Base-by-base conservation (phyloP, 208 protist genomes). In the Crithidia bombi region DNA sequence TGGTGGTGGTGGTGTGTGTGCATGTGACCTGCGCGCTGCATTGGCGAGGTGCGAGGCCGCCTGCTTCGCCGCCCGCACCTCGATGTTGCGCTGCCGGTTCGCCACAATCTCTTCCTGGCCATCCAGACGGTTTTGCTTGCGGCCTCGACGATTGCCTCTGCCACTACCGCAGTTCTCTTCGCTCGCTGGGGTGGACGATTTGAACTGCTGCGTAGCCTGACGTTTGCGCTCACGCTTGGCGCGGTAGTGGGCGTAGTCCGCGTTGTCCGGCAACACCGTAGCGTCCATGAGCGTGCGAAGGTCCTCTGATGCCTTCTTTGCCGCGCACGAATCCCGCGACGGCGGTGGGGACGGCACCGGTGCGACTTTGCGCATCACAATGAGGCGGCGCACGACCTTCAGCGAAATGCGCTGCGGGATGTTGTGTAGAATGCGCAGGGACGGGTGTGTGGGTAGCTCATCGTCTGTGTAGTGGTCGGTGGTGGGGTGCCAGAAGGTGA, bases 401-500 rank as follows among this genome's bases (percentile, higher is more conserved):
- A 96, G 81, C 0, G 88, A 96, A 21, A 98, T 38, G 3, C 79
- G 75, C 69, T 98, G 96, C 17, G 84, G 81, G 11, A 85, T 78
- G 65, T 96, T 87, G 52, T 77, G 61, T 1, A 92, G 43, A 5
- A 98, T 57, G 33, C 63, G 56, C 50, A 98, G 65, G 21, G 86
- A 97, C 21, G 97, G 97, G 73, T 99, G 96, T 33, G 63, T 83
- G 14, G 97, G 96, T 21, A 98, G 74, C 77, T 98, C 96, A 15
- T 82, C 88, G 44, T 82, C 62, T 26, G 83, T 92, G 78, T 96
- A 98, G 39, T 76, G 67, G 57, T 85, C 73, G 11, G 95, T 98
- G 15, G 96, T 98, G 32, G 97, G 93, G 75, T 98, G 92, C 96
- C 96, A 99, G 73, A 97, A 98, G 50, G 93, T 83, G 10, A 99